Base-by-base conservation (phyloP, 2,329 filamentous ascomycete genomes). In the Cytospora piceae region DNA sequence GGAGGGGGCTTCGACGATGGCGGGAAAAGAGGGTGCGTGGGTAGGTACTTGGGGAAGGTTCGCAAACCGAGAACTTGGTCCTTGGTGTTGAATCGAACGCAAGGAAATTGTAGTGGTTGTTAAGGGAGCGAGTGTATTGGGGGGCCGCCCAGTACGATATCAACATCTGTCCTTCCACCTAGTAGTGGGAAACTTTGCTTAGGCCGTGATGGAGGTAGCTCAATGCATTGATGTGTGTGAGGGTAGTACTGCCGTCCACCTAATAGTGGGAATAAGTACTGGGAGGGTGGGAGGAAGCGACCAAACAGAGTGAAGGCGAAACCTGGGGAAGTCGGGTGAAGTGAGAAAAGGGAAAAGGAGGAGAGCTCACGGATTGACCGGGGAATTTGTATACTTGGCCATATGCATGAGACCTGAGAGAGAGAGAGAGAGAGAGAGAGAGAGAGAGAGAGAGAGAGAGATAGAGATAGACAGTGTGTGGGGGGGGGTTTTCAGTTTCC, bases 111-210 rank as follows among this genome's bases (percentile, higher is more conserved):
- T 29, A 3, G 27, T n/a, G 31, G 27, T 15, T 11, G 11, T 32
- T 31, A 11, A 22, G 56, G 39, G 12, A 31, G 11, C 15, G 11
- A 34, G 32, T 2, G 2, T 34, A 34, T 53, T 27, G n/a, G 37
- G 24, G 39, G n/a, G n/a, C 37, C 29, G 37, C 34, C 53, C 20
- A n/a, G 46, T 22, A 32, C 39, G 29, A 53, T 52, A 22, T 20
- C 31, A 15, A 27, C 22, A 42, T 29, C 34, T 32, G 22, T 24
- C 49, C 55, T 9, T 67, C 66, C 66, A 67, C 66, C 66, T 67
- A 66, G 52, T 59, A 67, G 63, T 63, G 66, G 66, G 66, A 66
- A 65, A 53, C 4, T n/a, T 22, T 7, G 46, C 46, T 20, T 20
- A 49, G 46, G 46, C n/a, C n/a, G 24, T 22, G 8, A 6, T 22